Percentiles rank a stretch among this genome's conserved stretches.
Conservation (phyloP, 2,329 filamentous ascomycete species). For the Colletotrichum noveboracense region DNA sequence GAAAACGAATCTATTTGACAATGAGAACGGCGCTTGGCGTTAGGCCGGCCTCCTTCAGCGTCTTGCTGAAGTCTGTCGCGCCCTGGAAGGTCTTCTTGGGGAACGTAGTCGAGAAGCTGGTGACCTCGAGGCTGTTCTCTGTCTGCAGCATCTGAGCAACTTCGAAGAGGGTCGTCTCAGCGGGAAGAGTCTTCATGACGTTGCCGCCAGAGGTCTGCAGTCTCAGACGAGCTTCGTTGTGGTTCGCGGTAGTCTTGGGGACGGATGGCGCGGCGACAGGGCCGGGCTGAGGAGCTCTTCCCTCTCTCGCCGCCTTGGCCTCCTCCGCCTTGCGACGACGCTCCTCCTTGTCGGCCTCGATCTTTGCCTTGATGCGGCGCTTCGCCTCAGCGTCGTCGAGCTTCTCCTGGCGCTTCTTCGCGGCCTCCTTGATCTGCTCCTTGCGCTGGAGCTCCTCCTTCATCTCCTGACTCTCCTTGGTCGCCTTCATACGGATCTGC, state of each 20-base stretch:
- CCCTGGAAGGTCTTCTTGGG: conserved; percentile 81
- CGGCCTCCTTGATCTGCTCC: conserved; percentile 90
- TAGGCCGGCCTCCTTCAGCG: conserved; percentile 88
- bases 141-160: conserved; percentile 77
- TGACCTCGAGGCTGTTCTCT: conserved; percentile 74
- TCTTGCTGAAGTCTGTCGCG: conserved; percentile 80
- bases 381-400: conserved; percentile 83
- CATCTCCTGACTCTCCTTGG: conserved; percentile 84
- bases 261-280: conserved; percentile 51
- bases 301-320: conserved; percentile 85
- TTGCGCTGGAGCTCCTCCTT: conserved; percentile 90
- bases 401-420: conserved; percentile 87
- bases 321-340: conserved; percentile 83
- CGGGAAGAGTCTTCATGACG: conserved; percentile 85
- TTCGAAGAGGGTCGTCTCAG: conserved; percentile 92
- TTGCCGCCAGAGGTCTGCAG: conserved; percentile 80
- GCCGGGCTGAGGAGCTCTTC: conserved; percentile 59
- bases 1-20: conserved; percentile 55
- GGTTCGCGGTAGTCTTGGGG: conserved; percentile 69
- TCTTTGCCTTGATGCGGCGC: conserved; percentile 89
- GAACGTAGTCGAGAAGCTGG: conserved; percentile 84
- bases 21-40: conserved; percentile 91
- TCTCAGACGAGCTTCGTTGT: conserved; percentile 81
- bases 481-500: conserved; percentile 83
- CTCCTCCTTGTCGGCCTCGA: conserved; percentile 92